These are phyloP conservation scores for Ogataea methylovora DNA, from an alignment of 805 yeast species.

Conservation along the genomic window DNA sequence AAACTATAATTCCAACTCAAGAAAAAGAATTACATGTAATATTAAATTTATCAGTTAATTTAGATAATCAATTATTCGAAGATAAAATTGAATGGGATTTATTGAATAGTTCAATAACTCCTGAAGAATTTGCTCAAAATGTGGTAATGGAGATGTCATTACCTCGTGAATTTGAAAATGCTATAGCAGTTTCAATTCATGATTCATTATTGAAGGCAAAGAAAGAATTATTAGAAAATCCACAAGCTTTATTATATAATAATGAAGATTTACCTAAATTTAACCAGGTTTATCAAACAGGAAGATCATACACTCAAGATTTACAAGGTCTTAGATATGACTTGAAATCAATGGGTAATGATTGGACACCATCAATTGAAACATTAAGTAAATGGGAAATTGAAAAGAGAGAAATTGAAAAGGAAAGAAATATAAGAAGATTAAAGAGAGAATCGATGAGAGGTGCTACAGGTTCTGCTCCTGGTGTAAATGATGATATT, in stretches of 20 bases:
- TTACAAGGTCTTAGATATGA: conserved; percentile 57
- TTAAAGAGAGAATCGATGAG: conserved; percentile 86
- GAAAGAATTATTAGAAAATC: conserved; percentile 67
- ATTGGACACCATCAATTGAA: conserved; percentile 87
- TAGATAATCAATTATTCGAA: conserved; percentile 77
- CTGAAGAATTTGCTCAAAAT: conserved; percentile 75
- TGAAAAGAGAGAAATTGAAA: conserved; percentile 89
- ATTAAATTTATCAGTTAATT: conserved; percentile 70
- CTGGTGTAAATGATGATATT: background rate
- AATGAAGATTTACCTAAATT: conserved; percentile 27
- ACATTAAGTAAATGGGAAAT: conserved; percentile 85
- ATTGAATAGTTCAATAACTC: conserved; percentile 44
- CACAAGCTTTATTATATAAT: conserved; percentile 25
- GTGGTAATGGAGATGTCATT: conserved; percentile 84
- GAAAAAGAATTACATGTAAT: conserved; percentile 62
- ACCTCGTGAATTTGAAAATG: conserved; percentile 78
- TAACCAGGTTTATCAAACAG: conserved; percentile 25
- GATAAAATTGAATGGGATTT: conserved; percentile 96
- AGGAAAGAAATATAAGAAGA: conserved; percentile 86
- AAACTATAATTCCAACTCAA: conserved; percentile 51
- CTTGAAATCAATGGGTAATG: conserved; percentile 67
- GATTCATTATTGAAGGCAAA: conserved; percentile 72
- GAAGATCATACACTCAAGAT: conserved; percentile 1
- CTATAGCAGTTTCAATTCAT: conserved; percentile 80
- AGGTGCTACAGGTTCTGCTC: conserved; percentile 23